A percentile compares a stretch with the other conserved stretches of the same genome.
Conservation (phyloP, 148 eudicot genomes). For the Pharnaceum exiguum region DNA sequence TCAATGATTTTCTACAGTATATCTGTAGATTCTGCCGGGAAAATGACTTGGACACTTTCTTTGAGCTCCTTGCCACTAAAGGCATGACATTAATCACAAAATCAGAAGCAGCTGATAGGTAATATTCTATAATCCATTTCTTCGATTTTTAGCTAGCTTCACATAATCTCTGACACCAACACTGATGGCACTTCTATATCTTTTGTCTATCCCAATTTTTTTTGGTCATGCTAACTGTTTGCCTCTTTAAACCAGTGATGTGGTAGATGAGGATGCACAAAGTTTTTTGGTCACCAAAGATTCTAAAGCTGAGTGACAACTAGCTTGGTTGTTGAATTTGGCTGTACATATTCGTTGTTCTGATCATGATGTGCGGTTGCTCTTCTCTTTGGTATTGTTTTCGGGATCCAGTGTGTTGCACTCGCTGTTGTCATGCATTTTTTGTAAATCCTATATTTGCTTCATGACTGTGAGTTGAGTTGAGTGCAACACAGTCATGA, state of each 20-base stretch:
- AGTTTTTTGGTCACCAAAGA: constrained; percentile 33
- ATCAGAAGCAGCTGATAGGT: constrained; percentile 85
- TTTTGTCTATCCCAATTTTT: not conserved
- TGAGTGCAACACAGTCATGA: too few species aligned
- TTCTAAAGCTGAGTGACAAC: constrained; percentile 23
- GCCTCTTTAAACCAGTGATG: constrained; percentile 46
- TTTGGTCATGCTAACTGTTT: not conserved
- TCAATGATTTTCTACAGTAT: constrained; percentile 60
- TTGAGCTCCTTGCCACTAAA: constrained; percentile 51
- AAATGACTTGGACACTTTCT: constrained; percentile 48
- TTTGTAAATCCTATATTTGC: too few species aligned
- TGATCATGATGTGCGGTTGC: too few species aligned
- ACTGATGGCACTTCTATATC: too few species aligned
- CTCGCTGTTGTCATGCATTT: too few species aligned
- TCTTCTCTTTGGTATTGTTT: too few species aligned
- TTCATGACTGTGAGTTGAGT: too few species aligned
- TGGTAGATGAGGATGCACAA: constrained; percentile 54
- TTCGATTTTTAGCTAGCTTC: not conserved
- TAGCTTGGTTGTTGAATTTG: not conserved
- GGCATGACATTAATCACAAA: constrained; percentile 66
- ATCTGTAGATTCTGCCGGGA: constrained; percentile 52
- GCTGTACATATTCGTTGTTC: not conserved
- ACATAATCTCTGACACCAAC: not conserved
- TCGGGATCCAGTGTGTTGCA: too few species aligned
- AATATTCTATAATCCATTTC: constrained; percentile 7